phyloP scores from a whole-genome alignment of 768 basidiomycete species.

The Calocybe indica region DNA sequence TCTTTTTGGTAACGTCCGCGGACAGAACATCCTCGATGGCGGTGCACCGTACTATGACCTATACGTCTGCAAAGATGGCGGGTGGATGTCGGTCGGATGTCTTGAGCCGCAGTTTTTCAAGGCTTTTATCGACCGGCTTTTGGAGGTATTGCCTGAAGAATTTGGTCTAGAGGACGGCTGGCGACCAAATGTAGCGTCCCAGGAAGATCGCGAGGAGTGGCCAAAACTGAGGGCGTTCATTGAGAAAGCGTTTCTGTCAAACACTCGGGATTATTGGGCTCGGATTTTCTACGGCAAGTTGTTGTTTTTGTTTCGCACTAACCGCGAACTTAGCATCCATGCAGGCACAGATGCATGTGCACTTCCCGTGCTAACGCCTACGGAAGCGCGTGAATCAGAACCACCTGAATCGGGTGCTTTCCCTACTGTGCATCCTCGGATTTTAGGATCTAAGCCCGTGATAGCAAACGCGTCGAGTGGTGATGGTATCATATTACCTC shows the following conservation, averaged over 20 bases:
- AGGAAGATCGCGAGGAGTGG: constrained; percentile 48
- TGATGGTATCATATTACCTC: constrained; percentile 22
- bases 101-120: constrained; percentile 70
- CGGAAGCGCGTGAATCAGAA: constrained; percentile 49
- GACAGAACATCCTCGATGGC: constrained; percentile 62
- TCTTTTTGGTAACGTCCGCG: constrained; percentile 39
- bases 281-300: constrained; percentile 53
- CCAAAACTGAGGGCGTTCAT: constrained; percentile 50
- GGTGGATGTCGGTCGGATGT: constrained; percentile 75
- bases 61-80: constrained; percentile 67
- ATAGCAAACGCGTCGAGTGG: constrained; percentile 2
- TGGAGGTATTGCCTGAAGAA: constrained; percentile 37
- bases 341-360: constrained; percentile 69
- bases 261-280: constrained; percentile 66
- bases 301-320: neutral
- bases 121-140: constrained; percentile 51
- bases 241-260: constrained; percentile 53
- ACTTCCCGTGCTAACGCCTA: constrained; percentile 58
- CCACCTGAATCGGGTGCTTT: constrained; percentile 23
- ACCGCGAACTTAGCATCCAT: neutral
- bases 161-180: constrained; percentile 44
- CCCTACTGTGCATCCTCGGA: constrained; percentile 48
- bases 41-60: constrained; percentile 75
- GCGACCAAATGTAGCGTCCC: constrained; percentile 44
- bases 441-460: constrained; percentile 22